A percentile compares a stretch with the other conserved stretches of the same genome.
Conservation (phyloP, 768 basidiomycete species). For the Candolleomyces eurysporus region DNA sequence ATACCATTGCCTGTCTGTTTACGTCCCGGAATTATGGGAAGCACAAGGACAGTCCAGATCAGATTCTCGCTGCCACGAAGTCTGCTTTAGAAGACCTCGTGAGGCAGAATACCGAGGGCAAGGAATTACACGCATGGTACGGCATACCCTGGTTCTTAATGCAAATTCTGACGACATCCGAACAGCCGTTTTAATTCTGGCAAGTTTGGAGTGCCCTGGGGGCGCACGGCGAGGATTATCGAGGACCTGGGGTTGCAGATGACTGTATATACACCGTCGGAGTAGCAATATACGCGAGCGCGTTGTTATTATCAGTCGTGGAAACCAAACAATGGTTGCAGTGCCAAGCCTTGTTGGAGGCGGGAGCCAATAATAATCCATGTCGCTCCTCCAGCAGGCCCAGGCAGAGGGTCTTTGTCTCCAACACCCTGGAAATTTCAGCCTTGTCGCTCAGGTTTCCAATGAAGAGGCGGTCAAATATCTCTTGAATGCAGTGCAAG, state of each 20-base stretch:
- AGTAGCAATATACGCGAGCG: neutral
- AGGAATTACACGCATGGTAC: slow-evolving; percentile 39
- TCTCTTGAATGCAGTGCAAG: slow-evolving; percentile 55
- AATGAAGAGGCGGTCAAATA: slow-evolving; percentile 59
- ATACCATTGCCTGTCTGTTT: slow-evolving; percentile 41
- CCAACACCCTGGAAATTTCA: slow-evolving; percentile 66
- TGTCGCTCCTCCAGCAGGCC: slow-evolving; percentile 39
- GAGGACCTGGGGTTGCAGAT: slow-evolving; percentile 29
- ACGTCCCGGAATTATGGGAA: slow-evolving; percentile 39
- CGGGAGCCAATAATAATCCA: slow-evolving; percentile 9
- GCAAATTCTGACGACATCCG: neutral
- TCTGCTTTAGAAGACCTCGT: slow-evolving; percentile 31
- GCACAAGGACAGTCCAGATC: slow-evolving; percentile 32
- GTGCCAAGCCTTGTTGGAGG: neutral
- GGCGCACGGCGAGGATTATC: slow-evolving; percentile 32
- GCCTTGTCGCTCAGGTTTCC: slow-evolving; percentile 51
- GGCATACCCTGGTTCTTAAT: slow-evolving; percentile 8
- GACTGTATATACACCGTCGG: slow-evolving; percentile 30
- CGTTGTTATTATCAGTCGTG: neutral
- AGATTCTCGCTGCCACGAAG: slow-evolving; percentile 36
- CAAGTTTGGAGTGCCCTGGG: slow-evolving; percentile 44
- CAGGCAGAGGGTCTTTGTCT: slow-evolving; percentile 65
- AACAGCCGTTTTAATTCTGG: slow-evolving; percentile 43
- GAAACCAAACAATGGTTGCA: slow-evolving; percentile 9
- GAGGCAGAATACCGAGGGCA: slow-evolving; percentile 27